Evolutionary conservation across 139 green algal genomes (phyloP).

Genomic region (Chlamydomonas asymmetrica): DNA sequence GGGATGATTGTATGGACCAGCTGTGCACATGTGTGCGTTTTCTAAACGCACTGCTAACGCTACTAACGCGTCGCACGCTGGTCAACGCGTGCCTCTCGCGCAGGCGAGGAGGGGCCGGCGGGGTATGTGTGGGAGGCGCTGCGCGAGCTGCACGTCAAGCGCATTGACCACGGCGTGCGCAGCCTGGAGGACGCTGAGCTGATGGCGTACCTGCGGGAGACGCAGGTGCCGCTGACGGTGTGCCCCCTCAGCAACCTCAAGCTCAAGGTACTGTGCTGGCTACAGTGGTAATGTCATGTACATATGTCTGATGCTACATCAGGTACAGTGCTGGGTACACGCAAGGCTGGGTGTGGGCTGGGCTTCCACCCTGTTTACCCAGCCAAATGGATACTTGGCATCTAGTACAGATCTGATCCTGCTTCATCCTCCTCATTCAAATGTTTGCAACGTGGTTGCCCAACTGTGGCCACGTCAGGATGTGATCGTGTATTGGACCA

Average conservation of each 20-base stretch:
- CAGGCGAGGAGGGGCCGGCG: slow-evolving; percentile 26
- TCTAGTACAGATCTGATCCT: background rate
- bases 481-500: background rate
- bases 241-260: slow-evolving; percentile 67
- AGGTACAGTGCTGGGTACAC: background rate
- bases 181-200: slow-evolving; percentile 61
- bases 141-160: slow-evolving; percentile 34
- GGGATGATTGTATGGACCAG: no score
- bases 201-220: slow-evolving; percentile 29
- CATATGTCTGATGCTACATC: background rate
- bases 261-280: slow-evolving; percentile 32
- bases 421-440: no score
- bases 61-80: no score
- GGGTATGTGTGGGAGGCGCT: slow-evolving; percentile 57
- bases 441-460: background rate
- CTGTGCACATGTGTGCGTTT: no score
- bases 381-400: background rate
- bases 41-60: no score
- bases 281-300: background rate
- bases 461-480: background rate
- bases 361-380: background rate
- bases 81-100: no score
- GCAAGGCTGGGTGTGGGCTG: background rate
- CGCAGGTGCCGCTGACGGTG: slow-evolving; percentile 58
- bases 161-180: slow-evolving; percentile 70